Conservation (phyloP, 768 basidiomycete genomes). For the Russula foetens region DNA sequence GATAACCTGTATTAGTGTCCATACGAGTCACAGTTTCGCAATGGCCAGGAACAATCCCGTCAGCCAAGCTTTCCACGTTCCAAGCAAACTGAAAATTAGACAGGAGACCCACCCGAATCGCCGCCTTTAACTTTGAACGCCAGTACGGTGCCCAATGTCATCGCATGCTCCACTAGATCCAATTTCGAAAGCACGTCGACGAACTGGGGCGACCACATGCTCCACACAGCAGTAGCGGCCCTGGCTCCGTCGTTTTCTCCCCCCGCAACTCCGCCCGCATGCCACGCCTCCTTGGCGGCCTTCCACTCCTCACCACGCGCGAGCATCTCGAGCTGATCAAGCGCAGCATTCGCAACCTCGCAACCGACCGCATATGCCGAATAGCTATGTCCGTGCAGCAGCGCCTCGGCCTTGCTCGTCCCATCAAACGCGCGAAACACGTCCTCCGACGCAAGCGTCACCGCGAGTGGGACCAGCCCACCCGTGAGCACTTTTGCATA, state of each 20-base stretch:
- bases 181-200: slow-evolving; percentile 52
- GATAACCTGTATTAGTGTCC: slow-evolving; percentile 33
- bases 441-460: slow-evolving; percentile 71
- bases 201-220: slow-evolving; percentile 79
- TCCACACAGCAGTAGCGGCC: slow-evolving; percentile 49
- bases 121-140: slow-evolving; percentile 63
- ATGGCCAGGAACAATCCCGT: neutral
- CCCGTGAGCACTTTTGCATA: slow-evolving; percentile 93
- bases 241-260: slow-evolving; percentile 14
- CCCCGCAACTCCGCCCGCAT: neutral
- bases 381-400: slow-evolving; percentile 93
- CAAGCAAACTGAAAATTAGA: neutral
- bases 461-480: slow-evolving; percentile 78
- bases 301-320: slow-evolving; percentile 47
- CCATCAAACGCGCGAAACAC: slow-evolving; percentile 79
- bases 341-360: slow-evolving; percentile 77
- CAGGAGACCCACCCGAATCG: slow-evolving; percentile 38
- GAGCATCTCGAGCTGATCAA: slow-evolving; percentile 54
- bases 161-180: slow-evolving; percentile 56
- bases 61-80: neutral
- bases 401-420: slow-evolving; percentile 68
- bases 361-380: slow-evolving; percentile 93
- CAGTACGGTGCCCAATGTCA: slow-evolving; percentile 84
- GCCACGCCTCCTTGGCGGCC: slow-evolving; percentile 55
- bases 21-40: neutral